These are phyloP conservation scores for Colletotrichum falcatum DNA, from an alignment of 2,329 filamentous ascomycete species.

Conservation along the genomic window DNA sequence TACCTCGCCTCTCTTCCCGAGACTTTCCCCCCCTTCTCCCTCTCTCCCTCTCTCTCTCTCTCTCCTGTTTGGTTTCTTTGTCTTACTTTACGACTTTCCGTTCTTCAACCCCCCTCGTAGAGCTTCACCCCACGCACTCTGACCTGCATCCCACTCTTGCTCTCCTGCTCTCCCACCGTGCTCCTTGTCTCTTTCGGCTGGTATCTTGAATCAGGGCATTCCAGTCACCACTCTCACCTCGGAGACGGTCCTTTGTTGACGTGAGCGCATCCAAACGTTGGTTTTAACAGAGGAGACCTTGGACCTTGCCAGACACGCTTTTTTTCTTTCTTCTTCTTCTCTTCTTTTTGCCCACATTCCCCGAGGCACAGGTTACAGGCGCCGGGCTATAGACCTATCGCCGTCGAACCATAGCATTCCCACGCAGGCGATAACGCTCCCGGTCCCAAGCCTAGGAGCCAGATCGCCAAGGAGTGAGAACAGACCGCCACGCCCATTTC, in stretches of 20 bases:
- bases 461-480: constrained; percentile 6
- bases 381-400: constrained; percentile 23
- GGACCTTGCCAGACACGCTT: neutral
- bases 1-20: constrained; percentile 19
- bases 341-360: constrained; percentile 34
- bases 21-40: neutral
- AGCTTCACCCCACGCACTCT: constrained; percentile 10
- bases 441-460: constrained; percentile 14
- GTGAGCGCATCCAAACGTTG: constrained; percentile 4
- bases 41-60: neutral
- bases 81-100: constrained; percentile 26
- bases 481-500: constrained; percentile 28
- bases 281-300: neutral
- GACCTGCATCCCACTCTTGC: neutral
- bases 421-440: constrained; percentile 2
- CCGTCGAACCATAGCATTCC: constrained; percentile 29
- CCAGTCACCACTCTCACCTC: neutral
- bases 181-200: neutral
- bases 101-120: constrained; percentile 31
- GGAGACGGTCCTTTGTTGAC: constrained; percentile 1
- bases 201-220: constrained; percentile 9
- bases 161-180: neutral
- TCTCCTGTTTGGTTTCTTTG: constrained; percentile 21
- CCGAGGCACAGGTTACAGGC: neutral
- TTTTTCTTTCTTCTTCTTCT: too few relatives aligned